Base-by-base conservation (phyloP, 139 green algal species). In the Zygnema circumcarinatum region DNA sequence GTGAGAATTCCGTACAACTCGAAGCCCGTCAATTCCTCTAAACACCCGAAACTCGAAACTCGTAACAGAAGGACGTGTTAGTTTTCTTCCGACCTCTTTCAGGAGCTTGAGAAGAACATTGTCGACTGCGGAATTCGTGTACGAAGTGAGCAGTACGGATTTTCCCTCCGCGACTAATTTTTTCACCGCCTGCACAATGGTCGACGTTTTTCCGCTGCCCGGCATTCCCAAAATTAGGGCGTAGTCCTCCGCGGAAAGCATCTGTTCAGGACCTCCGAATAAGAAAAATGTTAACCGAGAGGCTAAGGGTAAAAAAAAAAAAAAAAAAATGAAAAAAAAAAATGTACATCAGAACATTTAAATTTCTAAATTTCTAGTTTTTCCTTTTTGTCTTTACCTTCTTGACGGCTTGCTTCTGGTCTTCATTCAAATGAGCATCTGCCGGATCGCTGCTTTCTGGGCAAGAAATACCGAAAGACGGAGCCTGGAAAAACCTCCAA, bases 121-220 rank as follows among this genome's bases (percentile, higher is more conserved):
- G 92, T 99, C 97, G 31, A 99, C 94, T 0, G 97, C 97, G 72
- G 93, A 96, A 94, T 99, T 98, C 88, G 97, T 99, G 93, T 99
- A 98, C 7, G 94, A 92, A 21, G 94, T 95, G n/a, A 99, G 62
- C 76, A 99, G 93, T 42, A 99, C 92, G 21, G 39, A 74, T 54
- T 88, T 81, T 16, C 84, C 87, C 3, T 79, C n/a, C n/a, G 38
- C 54, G 20, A 74, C 38, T 35, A 90, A 42, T 72, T 68, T 85
- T 31, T 42, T 16, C 36, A 92, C 82, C 16, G 32, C 20, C 25
- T 81, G 33, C 29, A 91, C 82, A 25, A 92, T 92, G 7, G 89
- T 91, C 40, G 36, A 75, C 20, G 85, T 92, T 83, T 92, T 92
- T 38, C 89, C 89, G 36, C 75, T 93, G 3, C 88, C 90, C 25